A percentile compares a stretch with the other conserved stretches of the same genome.
phyloP scores from a whole-genome alignment of 2,329 filamentous ascomycete species.

The Penicillium sp. region DNA sequence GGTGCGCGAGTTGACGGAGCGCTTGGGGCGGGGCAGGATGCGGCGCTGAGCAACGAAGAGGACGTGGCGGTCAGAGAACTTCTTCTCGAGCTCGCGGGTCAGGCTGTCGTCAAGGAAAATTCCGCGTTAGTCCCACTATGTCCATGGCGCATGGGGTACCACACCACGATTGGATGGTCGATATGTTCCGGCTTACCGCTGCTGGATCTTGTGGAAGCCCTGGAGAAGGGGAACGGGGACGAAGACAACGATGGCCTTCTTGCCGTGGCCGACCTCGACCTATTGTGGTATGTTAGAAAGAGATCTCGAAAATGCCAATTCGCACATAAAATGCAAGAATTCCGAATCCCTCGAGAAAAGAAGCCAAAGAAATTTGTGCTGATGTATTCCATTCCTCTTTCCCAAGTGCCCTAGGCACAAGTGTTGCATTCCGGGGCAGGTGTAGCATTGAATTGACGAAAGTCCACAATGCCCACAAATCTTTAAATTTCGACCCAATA shows the following conservation, averaged over 20 bases:
- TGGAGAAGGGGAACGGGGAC: constrained; percentile 98
- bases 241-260: constrained; percentile 99
- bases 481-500: constrained; percentile 11
- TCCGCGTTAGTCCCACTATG: constrained; percentile 8
- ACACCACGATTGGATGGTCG: neutral
- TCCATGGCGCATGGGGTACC: neutral
- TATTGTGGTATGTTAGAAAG: constrained; percentile 48
- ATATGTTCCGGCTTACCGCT: constrained; percentile 68
- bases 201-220: constrained; percentile 99
- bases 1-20: constrained; percentile 92
- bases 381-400: neutral
- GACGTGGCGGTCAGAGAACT: constrained; percentile 99
- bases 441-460: constrained; percentile 8
- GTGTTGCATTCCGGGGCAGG: neutral
- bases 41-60: constrained; percentile 98
- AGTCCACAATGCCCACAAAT: constrained; percentile 14
- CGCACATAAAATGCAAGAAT: constrained; percentile 11
- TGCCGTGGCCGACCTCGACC: constrained; percentile 99
- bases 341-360: constrained; percentile 1
- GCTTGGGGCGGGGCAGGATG: constrained; percentile 97
- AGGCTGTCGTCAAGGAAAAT: constrained; percentile 54
- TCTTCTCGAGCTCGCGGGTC: constrained; percentile 99
- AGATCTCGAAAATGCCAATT: constrained; percentile 13
- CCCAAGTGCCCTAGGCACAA: neutral
- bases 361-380: constrained; percentile 3